A percentile compares a stretch with the other conserved stretches of the same genome.
phyloP scores from a whole-genome alignment of 2,329 filamentous ascomycete genomes.

The Ilyonectria robusta region DNA sequence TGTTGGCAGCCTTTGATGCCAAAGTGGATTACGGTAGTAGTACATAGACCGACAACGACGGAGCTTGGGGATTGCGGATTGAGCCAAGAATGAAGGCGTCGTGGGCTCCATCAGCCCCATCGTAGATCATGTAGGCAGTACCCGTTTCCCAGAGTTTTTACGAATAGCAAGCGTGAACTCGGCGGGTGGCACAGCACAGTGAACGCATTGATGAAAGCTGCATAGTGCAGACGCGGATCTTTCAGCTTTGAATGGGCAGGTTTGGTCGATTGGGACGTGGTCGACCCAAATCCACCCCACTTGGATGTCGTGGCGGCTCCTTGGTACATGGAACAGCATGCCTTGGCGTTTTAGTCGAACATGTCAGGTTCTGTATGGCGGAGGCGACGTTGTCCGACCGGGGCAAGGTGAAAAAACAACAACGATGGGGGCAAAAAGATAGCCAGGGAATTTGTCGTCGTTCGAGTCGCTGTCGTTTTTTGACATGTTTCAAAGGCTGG shows the following conservation, averaged over 20 bases:
- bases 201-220: conserved; percentile 9
- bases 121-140: neutral
- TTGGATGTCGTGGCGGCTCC: conserved; percentile 29
- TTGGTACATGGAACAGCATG: conserved; percentile 9
- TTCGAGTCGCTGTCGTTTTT: neutral
- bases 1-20: neutral
- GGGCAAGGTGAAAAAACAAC: neutral
- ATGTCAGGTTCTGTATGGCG: conserved; percentile 3
- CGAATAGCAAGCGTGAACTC: neutral
- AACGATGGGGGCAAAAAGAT: neutral
- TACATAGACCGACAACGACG: neutral
- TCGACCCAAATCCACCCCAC: conserved; percentile 10
- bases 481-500: conserved; percentile 5
- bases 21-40: neutral
- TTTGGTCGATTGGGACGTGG: neutral
- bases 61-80: neutral
- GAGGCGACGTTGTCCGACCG: conserved; percentile 10
- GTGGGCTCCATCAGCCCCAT: neutral
- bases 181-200: neutral
- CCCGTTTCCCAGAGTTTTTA: neutral
- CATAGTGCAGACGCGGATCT: conserved; percentile 1
- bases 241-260: conserved; percentile 6
- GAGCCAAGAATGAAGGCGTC: conserved; percentile 2
- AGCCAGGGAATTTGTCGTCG: neutral
- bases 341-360: conserved; percentile 17